Evolutionary conservation across 495 filamentous ascomycete species (phyloP).

Genomic region (Massariosphaeria phaeospora): DNA sequence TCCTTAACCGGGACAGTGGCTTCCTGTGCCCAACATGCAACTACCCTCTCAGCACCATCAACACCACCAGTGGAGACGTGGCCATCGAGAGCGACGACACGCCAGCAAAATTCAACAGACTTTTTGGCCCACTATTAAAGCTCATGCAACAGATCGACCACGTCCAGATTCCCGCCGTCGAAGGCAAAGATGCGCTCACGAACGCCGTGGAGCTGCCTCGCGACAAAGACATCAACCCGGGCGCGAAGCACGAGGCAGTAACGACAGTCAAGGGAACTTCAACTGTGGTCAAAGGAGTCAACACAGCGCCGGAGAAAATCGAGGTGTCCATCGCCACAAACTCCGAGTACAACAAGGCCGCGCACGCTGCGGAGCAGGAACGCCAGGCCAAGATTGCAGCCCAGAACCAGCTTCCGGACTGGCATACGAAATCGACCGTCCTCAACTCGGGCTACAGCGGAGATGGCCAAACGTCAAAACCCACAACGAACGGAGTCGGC

Average conservation of each 20-base stretch:
- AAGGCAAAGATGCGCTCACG: slow-evolving; percentile 71
- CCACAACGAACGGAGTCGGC: slow-evolving; percentile 8
- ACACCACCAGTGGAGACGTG: slow-evolving; percentile 59
- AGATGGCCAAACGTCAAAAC: slow-evolving; percentile 9
- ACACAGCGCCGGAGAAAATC: slow-evolving; percentile 64
- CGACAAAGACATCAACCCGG: slow-evolving; percentile 56
- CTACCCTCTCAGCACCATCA: slow-evolving; percentile 52
- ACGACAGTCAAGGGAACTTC: slow-evolving; percentile 47
- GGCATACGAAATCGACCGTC: slow-evolving; percentile 87
- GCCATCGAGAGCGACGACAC: slow-evolving; percentile 63
- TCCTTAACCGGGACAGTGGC: slow-evolving; percentile 46
- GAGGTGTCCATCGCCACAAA: slow-evolving; percentile 71
- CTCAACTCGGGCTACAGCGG: slow-evolving; percentile 37
- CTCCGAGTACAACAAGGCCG: slow-evolving; percentile 68
- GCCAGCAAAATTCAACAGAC: slow-evolving; percentile 77
- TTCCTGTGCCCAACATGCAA: slow-evolving; percentile 83
- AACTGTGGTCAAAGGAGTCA: slow-evolving; percentile 66
- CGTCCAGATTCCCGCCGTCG: slow-evolving; percentile 75
- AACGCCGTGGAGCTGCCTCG: slow-evolving; percentile 56
- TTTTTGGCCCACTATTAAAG: slow-evolving; percentile 78
- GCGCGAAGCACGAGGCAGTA: slow-evolving; percentile 49
- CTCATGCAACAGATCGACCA: slow-evolving; percentile 82
- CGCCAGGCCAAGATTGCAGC: slow-evolving; percentile 68
- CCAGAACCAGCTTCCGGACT: slow-evolving; percentile 82
- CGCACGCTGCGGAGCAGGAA: slow-evolving; percentile 64